Conservation (phyloP, 2,329 filamentous ascomycete species). For the Rosellinia necatrix region DNA sequence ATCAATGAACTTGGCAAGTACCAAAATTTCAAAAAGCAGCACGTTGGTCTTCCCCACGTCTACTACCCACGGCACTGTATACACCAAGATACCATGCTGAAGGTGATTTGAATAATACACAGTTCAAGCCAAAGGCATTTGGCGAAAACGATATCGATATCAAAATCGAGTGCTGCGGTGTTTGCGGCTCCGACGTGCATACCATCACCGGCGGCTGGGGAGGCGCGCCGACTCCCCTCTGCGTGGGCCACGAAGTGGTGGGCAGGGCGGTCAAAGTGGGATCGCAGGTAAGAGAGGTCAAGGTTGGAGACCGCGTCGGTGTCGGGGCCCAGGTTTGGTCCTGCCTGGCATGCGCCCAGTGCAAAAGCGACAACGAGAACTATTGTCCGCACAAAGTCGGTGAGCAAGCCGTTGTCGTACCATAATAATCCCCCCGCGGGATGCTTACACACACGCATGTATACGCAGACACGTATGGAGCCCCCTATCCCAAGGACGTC, state of each 20-base stretch:
- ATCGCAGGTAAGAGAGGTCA: conserved; percentile 51
- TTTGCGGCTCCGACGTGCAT: conserved; percentile 60
- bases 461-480: conserved; percentile 60
- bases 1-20: conserved; percentile 39
- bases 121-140: conserved; percentile 42
- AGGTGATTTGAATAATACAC: neutral
- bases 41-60: conserved; percentile 23
- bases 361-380: conserved; percentile 55
- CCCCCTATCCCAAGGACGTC: conserved; percentile 61
- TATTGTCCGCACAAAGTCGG: conserved; percentile 53
- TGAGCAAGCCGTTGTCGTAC: conserved; percentile 30
- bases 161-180: conserved; percentile 68
- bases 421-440: neutral
- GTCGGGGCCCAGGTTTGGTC: conserved; percentile 65
- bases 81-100: neutral
- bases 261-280: conserved; percentile 53
- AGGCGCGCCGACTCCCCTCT: conserved; percentile 47
- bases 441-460: neutral
- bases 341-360: conserved; percentile 56
- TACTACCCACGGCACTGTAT: neutral
- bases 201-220: conserved; percentile 43
- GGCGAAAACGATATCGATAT: conserved; percentile 67
- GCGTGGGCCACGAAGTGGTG: conserved; percentile 65
- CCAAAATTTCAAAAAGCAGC: conserved; percentile 40
- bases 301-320: conserved; percentile 67